Base-by-base conservation (phyloP, 768 basidiomycete genomes). In the Albatrellus ellisii region DNA sequence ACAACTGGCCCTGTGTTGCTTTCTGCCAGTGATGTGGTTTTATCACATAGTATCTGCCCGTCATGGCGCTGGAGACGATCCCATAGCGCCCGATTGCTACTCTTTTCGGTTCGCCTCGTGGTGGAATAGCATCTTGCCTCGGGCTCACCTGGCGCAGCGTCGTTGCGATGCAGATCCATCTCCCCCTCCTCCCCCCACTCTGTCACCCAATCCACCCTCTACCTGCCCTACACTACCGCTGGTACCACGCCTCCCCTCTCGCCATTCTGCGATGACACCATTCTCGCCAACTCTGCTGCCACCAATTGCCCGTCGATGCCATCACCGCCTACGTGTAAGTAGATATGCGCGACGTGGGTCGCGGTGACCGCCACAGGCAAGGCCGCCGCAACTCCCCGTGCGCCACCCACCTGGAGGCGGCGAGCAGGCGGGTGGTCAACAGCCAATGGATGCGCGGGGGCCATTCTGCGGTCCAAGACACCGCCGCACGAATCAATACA, bases 81-180 rank as follows among this genome's bases (percentile, higher is more conserved):
- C 88, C 4, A 67, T 95, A 42, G 75, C 86, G 0, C 69, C 84
- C 0, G 62, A 62, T 47, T 92, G 94, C 59, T 99, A 97, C 61
- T 92, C 95, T 1, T 79, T 85, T 15, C 75, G 77, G 40, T 87
- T 98, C 65, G 97, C 98, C 67, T 68, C 80, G 39, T 99, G 95
- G 94, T 94, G 94, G 87, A 89, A 92, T 62, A 72, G 69, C 41
- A 76, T 98, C 15, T 99, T 99, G 63, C 95, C 94, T 0, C 89
- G 98, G 59, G 92, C 94, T 0, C 91, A 90, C 1, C 52, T 78
- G 77, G 68, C 94, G 98, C 59, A 79, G 70, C 49, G 63, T 83
- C 44, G 91, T 97, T 1, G 87, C 95, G 1, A 89, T 92, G 56
- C 97, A 89, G 65, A 98, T 98, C 65, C 94, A 99, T 56, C 75